Evolutionary conservation across 176 grass and related monocot species (phyloP).

Genomic region (Rhipidocladum racemiflorum): DNA sequence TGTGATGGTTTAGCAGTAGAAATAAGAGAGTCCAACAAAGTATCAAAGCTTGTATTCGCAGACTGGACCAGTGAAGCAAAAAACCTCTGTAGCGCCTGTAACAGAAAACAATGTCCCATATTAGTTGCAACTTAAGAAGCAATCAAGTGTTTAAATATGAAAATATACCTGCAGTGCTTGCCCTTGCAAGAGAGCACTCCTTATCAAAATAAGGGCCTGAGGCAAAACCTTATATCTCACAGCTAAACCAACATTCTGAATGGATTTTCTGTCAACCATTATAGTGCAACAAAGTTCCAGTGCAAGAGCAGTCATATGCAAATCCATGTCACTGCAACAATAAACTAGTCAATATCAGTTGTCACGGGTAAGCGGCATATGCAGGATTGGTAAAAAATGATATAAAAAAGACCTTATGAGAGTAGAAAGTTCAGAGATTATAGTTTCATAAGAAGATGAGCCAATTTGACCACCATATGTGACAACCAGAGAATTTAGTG

Average conservation of each 20-base stretch:
- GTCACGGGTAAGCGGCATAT: background rate
- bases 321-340: conserved; percentile 71
- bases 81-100: conserved; percentile 79
- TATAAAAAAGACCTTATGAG: conserved; percentile 69
- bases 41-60: conserved; percentile 81
- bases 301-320: conserved; percentile 93
- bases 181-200: conserved; percentile 87
- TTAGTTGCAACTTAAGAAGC: conserved; percentile 11
- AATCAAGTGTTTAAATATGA: background rate
- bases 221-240: conserved; percentile 79
- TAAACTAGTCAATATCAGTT: background rate
- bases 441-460: conserved; percentile 76
- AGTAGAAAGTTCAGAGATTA: conserved; percentile 77
- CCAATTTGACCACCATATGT: conserved; percentile 83
- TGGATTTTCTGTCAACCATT: conserved; percentile 80
- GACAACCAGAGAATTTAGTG: conserved; percentile 74
- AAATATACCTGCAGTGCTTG: conserved; percentile 71
- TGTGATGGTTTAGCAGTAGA: conserved; percentile 78
- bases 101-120: background rate
- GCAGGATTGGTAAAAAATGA: background rate
- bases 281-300: conserved; percentile 89
- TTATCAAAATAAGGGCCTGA: conserved; percentile 82
- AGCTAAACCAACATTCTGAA: conserved; percentile 69
- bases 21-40: conserved; percentile 81
- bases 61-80: conserved; percentile 78